Base-by-base conservation (phyloP, 2,329 filamentous ascomycete species). In the Graphium sp. region DNA sequence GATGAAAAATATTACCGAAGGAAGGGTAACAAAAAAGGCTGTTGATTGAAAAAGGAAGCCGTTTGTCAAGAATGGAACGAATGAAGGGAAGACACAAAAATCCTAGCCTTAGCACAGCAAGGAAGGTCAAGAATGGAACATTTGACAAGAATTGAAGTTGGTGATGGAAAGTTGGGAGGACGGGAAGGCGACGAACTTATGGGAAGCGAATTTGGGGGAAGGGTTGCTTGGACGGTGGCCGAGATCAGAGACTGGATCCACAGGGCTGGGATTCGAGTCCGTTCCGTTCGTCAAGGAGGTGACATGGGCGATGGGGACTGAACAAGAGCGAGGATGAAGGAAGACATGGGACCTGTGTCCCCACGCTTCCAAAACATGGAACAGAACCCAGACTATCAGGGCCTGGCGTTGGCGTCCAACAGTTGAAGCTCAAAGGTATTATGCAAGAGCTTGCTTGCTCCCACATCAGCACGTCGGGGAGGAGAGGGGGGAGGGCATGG, bases 1-100 rank as follows among this genome's bases (percentile, higher is more conserved):
- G 50, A 47, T 48, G 45, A 43, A 42, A 41, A 51, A 48, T 43
- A 48, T 21, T 20, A 14, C 26, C 26, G 26, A 28, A 28, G 19
- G 44, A 46, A 46, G 35, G 33, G 37, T 30, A 33, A 31, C 29
- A 41, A 34, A 41, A 37, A 42, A 39, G n/a, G n/a, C n/a, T n/a
- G n/a, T n/a, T n/a, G n/a, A n/a, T n/a, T n/a, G n/a, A 25, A 14
- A 13, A 7, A 11, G 4, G 14, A 26, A n/a, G 19, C n/a, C 13
- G 40, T 17, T 26, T 18, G 16, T 17, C 24, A 11, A 26, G 24
- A 33, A 39, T 28, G 34, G 32, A 33, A 37, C 39, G 35, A 40
- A 34, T 34, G 37, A 37, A 39, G 38, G 32, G 40, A 38, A n/a
- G n/a, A 41, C 44, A 49, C 41, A 46, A 41, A 41, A 42, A 41